phyloP scores from a whole-genome alignment of 2,329 filamentous ascomycete species.

The Macrophomina tecta region DNA sequence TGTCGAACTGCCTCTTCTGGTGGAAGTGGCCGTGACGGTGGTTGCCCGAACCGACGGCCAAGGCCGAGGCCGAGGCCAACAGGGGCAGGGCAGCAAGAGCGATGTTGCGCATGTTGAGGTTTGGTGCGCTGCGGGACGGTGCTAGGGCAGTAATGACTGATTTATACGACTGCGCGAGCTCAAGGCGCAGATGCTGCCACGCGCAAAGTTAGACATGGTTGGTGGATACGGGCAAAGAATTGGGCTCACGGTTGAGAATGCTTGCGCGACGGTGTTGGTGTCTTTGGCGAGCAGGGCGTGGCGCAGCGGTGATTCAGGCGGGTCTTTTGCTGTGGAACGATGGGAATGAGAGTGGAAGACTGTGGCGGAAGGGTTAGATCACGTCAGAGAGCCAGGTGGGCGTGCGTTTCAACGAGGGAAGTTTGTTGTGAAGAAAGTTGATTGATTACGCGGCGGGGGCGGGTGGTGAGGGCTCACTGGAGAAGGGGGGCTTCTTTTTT shows the following conservation, averaged over 20 bases:
- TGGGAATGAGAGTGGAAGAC: neutral
- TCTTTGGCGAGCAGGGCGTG: constrained; percentile 17
- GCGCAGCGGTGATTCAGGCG: constrained; percentile 21
- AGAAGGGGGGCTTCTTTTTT: too few relatives aligned
- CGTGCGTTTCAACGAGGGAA: neutral
- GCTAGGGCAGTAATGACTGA: constrained; percentile 3
- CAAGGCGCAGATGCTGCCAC: constrained; percentile 6
- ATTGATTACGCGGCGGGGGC: neutral
- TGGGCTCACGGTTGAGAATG: constrained; percentile 20
- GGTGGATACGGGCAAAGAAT: neutral
- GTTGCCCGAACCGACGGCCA: constrained; percentile 21
- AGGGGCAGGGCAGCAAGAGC: constrained; percentile 20
- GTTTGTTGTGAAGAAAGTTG: neutral
- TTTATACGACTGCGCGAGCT: constrained; percentile 5
- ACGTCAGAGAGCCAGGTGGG: neutral
- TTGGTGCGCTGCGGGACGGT: neutral
- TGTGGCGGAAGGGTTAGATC: neutral
- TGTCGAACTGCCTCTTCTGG: constrained; percentile 48
- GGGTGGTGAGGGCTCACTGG: neutral
- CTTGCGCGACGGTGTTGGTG: constrained; percentile 14
- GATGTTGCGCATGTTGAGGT: constrained; percentile 22
- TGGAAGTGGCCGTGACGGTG: constrained; percentile 26
- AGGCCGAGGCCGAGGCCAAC: constrained; percentile 19
- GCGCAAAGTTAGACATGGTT: constrained; percentile 13
- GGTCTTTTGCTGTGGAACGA: neutral